Evolutionary conservation across 768 basidiomycete species (phyloP), one percentile per base, ranked within the genome.

Genomic region (Leccinum obscurum): DNA sequence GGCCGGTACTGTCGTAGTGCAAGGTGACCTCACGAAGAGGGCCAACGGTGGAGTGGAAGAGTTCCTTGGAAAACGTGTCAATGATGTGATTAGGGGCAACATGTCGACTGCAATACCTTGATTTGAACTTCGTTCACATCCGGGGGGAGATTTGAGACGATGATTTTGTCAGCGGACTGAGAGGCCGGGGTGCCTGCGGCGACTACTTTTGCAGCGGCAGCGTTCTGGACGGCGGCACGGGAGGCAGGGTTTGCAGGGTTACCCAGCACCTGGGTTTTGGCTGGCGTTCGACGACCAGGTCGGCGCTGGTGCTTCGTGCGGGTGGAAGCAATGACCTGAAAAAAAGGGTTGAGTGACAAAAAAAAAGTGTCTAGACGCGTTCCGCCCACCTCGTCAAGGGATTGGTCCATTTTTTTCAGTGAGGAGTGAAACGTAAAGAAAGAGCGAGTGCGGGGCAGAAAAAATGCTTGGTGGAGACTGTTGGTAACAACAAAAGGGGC

Each of bases 51-150:
- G 86, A 83, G 58, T 83, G 80, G 79, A 99, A 98, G 39, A 99
- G 84, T 72, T 99, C 97, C 97, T 99, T 68, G 10, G 66, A 13
- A 54, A 46, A 6, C n/a, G 24, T 52, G 61, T 55, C 13, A 57
- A 61, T 17, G 49, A 59, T 15, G 57, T 53, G 41, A 54, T 48
- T 22, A 28, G 20, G 17, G 6, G 9, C 44, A 54, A 44, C 14
- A 10, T 9, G 41, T 26, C 26, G 30, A 14, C 6, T 41, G 32
- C 32, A 84, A 62, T 62, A 98, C 97, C 85, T 90, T 92, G 76
- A 99, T 86, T 76, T 97, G 93, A 17, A 81, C 77, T 73, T 98
- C 95, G 66, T 93, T 96, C 56, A 99, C 96, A 70, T 99, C 96
- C 7, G 75, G 71, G 34, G 96, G 96, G 50, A 99, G 86, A 74